These are phyloP conservation scores for Pythium dissotocum DNA, from an alignment of 352 stramenopile genomes.

Conservation along the genomic window DNA sequence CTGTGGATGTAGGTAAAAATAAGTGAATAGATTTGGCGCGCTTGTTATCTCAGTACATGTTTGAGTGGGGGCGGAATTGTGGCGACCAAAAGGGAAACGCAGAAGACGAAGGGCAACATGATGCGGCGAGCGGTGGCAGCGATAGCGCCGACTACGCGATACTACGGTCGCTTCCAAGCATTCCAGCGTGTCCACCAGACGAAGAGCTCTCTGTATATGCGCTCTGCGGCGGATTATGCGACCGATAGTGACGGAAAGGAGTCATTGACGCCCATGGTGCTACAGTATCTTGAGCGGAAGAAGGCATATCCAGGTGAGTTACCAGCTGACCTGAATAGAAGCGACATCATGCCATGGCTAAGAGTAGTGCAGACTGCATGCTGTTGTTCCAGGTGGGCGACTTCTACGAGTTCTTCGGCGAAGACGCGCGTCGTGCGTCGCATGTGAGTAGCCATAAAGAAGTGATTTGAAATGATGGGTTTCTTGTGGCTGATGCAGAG, in stretches of 20 bases:
- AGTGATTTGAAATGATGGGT: background rate
- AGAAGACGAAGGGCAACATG: background rate
- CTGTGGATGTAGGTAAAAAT: too few species aligned
- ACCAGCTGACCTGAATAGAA: background rate
- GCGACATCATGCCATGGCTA: background rate
- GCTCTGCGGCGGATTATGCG: background rate
- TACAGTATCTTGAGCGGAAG: conserved; percentile 75
- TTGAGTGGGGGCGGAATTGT: background rate
- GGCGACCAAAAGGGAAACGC: background rate
- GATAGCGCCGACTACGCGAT: background rate
- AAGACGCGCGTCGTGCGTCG: conserved; percentile 67
- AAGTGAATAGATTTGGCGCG: background rate
- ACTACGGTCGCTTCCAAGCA: background rate
- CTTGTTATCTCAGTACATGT: conserved; percentile 2
- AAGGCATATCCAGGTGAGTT: conserved; percentile 66
- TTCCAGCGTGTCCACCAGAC: background rate
- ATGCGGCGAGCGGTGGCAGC: background rate
- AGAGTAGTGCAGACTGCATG: conserved; percentile 57
- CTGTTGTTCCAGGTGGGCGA: conserved; percentile 83
- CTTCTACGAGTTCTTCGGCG: conserved; percentile 85
- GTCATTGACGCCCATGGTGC: conserved; percentile 59
- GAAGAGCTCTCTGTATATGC: background rate
- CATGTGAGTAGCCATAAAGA: conserved; percentile 37
- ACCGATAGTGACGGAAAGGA: conserved; percentile 9
- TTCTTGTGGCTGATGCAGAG: background rate